These are phyloP conservation scores for Salvia miltiorrhiza DNA, from an alignment of 257 asterid genomes.

Conservation along the genomic window DNA sequence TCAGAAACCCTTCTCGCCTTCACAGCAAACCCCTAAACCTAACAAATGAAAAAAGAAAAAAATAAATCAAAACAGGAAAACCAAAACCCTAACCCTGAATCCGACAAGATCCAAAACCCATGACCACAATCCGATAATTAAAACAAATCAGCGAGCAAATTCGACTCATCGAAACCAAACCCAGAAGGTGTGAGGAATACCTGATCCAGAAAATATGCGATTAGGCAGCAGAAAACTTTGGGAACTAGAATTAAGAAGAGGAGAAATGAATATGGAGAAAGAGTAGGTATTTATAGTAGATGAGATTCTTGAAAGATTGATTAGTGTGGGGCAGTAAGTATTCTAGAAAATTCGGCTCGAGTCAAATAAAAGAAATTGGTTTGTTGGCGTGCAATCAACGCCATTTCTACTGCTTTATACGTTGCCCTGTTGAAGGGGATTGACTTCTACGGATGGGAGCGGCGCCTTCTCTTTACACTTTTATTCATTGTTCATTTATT, in stretches of 20 bases:
- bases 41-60: neutral
- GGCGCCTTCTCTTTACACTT: too few species aligned
- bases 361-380: neutral
- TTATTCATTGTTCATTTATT: too few species aligned
- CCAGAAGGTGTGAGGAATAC: neutral
- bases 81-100: conserved; percentile 1
- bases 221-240: neutral
- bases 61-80: neutral
- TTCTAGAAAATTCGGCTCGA: conserved; percentile 27
- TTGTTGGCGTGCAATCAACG: conserved; percentile 31
- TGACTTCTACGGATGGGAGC: neutral
- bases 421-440: conserved; percentile 18
- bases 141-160: neutral
- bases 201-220: conserved; percentile 10
- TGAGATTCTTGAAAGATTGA: conserved; percentile 4
- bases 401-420: conserved; percentile 30
- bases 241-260: conserved; percentile 2
- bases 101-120: conserved; percentile 7
- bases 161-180: neutral
- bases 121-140: neutral
- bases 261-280: neutral
- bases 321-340: conserved; percentile 17
- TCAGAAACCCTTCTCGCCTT: conserved; percentile 16
- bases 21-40: conserved; percentile 20
- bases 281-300: conserved; percentile 12